Evolutionary conservation across 345 rosid species (phyloP), one percentile per base, ranked within the genome.

Genomic region (Carallia brachiata): DNA sequence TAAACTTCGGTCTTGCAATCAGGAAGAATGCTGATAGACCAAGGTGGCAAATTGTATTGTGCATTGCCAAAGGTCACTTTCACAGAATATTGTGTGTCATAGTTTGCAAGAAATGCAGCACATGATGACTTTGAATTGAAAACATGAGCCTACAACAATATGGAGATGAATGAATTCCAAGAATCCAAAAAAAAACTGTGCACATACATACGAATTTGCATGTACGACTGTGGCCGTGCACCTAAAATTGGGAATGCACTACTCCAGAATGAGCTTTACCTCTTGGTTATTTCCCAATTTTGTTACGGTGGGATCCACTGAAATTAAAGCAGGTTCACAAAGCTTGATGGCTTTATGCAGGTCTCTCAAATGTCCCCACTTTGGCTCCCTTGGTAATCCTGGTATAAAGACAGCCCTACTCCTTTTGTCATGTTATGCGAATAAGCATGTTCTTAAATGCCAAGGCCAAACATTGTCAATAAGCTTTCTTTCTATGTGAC

Each of bases 1-100:
- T 70, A 84, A 61, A 75, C 79, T 12, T 62, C 85, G 36, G 71
- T 75, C 68, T 74, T 77, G 73, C 84, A 76, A 70, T 78, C 82
- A 17, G 83, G 83, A 52, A 84, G 79, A 55, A 84, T 72, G 81
- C 87, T 84, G 70, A 84, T 54, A 40, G 87, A 84, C 87, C 87
- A 84, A 54, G 80, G 77, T 19, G 85, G 87, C 70, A 84, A 68
- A 52, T 77, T 79, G 64, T 81, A 79, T 57, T 79, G 74, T 37
- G 67, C 61, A 12, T 65, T 81, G 31, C 80, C 79, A 34, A 76
- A 84, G 36, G 62, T 67, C 52, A 84, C 83, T 64, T 52, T 77
- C 55, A 65, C 83, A 1, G 82, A 57, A 39, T 70, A 77, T 34
- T 71, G 68, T 3, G 79, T 64, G 16, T 84, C 85, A 23, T 84